Conservation (phyloP, 2,329 filamentous ascomycete genomes). For the Endocalyx cinctus region DNA sequence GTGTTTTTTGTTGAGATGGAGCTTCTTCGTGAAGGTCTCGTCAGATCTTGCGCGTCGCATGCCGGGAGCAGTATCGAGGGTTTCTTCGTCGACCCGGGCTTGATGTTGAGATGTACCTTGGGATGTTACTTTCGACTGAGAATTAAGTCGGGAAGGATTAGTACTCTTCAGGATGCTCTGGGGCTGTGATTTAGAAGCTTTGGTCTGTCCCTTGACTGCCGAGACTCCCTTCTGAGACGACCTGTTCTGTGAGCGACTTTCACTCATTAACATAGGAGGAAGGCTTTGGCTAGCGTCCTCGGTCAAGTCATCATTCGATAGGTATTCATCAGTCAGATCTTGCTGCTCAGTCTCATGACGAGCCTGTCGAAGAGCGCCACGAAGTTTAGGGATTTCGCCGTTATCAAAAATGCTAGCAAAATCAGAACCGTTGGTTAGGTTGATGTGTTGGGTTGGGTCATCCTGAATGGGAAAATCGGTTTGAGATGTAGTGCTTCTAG, state of each 20-base stretch:
- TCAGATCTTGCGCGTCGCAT: slow-evolving; percentile 11
- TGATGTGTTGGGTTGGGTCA: slow-evolving; percentile 31
- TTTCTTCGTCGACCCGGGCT: slow-evolving; percentile 4
- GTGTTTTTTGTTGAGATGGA: slow-evolving; percentile 8
- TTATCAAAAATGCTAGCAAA: slow-evolving; percentile 26
- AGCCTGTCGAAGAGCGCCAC: no score
- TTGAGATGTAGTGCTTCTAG: slow-evolving; percentile 28
- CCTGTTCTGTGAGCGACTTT: slow-evolving; percentile 10
- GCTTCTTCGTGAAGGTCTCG: slow-evolving; percentile 9
- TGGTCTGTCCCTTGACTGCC: slow-evolving; percentile 12
- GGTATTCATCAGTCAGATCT: no score
- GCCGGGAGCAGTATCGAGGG: slow-evolving; percentile 3
- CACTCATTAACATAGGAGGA: slow-evolving; percentile 18
- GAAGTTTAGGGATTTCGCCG: slow-evolving; percentile 19
- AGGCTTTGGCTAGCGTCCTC: slow-evolving; percentile 24
- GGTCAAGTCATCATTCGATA: slow-evolving; percentile 17
- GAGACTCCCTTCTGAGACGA: slow-evolving; percentile 15
- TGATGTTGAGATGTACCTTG: no score
- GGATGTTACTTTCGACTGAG: no score
- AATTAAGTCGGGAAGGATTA: slow-evolving; percentile 19
- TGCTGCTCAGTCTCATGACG: no score
- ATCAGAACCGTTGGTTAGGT: slow-evolving; percentile 30
- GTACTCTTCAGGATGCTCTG: slow-evolving; percentile 32
- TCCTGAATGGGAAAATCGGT: slow-evolving; percentile 30
- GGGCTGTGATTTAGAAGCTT: slow-evolving; percentile 22